Conservation (phyloP, 345 rosid genomes). For the Bruguiera parviflora region DNA sequence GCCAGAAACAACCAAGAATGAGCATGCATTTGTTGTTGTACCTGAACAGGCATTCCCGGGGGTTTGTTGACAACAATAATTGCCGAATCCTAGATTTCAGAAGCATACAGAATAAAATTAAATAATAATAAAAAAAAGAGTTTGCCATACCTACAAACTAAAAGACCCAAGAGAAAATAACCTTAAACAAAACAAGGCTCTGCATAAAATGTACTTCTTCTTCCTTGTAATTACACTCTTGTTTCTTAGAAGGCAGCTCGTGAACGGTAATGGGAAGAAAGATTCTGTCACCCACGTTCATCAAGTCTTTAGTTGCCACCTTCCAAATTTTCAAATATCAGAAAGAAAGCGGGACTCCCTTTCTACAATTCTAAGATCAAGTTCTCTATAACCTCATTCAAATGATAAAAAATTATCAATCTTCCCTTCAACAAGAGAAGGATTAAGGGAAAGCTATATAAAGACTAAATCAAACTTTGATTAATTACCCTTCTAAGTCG, state of each 20-base stretch:
- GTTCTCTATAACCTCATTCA: too few species aligned
- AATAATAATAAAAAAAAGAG: constrained; percentile 1
- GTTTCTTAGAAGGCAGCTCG: constrained; percentile 39
- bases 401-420: too few species aligned
- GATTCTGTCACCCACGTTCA: constrained; percentile 70
- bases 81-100: constrained; percentile 56
- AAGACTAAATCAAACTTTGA: too few species aligned
- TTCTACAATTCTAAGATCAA: too few species aligned
- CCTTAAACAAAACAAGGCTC: constrained; percentile 76
- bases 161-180: constrained; percentile 21
- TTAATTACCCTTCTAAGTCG: constrained; percentile 58
- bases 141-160: not conserved
- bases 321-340: constrained; percentile 37
- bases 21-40: constrained; percentile 23
- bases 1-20: not conserved
- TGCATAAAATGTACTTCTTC: constrained; percentile 66
- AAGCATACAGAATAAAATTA: constrained; percentile 17
- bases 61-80: constrained; percentile 85
- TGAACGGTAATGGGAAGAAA: constrained; percentile 61
- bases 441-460: too few species aligned
- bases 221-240: constrained; percentile 39
- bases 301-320: constrained; percentile 75
- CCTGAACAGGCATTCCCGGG: constrained; percentile 93
- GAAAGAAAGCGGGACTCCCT: constrained; percentile 2
- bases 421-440: too few species aligned